phyloP scores from a whole-genome alignment of 2,329 filamentous ascomycete species.

The Monosporascus ibericus region DNA sequence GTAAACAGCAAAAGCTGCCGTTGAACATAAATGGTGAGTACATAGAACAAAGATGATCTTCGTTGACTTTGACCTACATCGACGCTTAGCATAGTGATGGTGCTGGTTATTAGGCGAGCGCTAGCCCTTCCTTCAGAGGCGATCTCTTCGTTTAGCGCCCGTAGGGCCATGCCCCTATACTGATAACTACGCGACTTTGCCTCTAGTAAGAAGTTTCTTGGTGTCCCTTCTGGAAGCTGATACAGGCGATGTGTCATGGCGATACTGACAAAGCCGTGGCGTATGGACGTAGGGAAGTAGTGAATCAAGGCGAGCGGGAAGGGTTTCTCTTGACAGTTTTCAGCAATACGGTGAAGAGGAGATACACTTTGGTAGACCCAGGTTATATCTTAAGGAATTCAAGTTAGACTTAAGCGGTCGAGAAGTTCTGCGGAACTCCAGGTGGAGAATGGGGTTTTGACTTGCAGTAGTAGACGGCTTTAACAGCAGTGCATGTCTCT shows the following conservation, averaged over 20 bases:
- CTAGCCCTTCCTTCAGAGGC: constrained; percentile 10
- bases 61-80: constrained; percentile 19
- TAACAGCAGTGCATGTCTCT: constrained; percentile 13
- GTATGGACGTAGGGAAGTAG: constrained; percentile 8
- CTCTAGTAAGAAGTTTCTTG: neutral
- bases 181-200: constrained; percentile 13
- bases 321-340: constrained; percentile 4
- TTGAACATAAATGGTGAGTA: no score
- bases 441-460: neutral
- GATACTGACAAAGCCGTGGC: constrained; percentile 14
- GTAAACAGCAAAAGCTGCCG: neutral
- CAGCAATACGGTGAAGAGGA: constrained; percentile 7
- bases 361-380: constrained; percentile 22
- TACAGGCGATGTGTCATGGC: constrained; percentile 14
- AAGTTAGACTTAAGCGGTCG: neutral
- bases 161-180: constrained; percentile 22
- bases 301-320: constrained; percentile 6
- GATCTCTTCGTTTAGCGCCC: constrained; percentile 23
- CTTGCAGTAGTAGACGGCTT: constrained; percentile 27
- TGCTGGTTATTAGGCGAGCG: constrained; percentile 21
- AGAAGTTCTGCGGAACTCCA: neutral
- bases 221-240: constrained; percentile 6
- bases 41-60: no score
- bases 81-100: constrained; percentile 20
- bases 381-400: constrained; percentile 22